Evolutionary conservation across 805 yeast species (phyloP).

Genomic region (Ogataea ganodermae): DNA sequence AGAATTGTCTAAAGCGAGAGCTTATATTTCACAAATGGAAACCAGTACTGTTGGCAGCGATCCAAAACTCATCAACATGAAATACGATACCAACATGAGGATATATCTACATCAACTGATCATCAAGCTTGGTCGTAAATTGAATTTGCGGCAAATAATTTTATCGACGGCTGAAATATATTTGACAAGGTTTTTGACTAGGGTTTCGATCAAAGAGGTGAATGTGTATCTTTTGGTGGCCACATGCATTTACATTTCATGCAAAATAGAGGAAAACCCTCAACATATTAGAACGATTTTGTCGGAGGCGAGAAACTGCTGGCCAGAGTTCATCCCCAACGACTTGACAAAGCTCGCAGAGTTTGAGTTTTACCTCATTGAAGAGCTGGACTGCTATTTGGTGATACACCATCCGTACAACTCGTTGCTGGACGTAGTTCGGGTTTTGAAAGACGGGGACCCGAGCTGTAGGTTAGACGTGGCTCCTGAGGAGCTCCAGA

Average conservation of each 20-base stretch:
- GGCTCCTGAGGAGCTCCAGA: conserved; percentile 71
- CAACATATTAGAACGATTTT: conserved; percentile 85
- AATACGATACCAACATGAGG: conserved; percentile 62
- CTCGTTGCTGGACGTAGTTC: conserved; percentile 55
- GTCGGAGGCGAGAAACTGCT: conserved; percentile 79
- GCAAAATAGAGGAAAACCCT: conserved; percentile 95
- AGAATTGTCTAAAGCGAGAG: conserved; percentile 41
- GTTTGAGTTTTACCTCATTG: conserved; percentile 90
- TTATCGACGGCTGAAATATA: conserved; percentile 89
- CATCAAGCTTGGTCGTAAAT: conserved; percentile 73
- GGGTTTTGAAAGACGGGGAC: conserved; percentile 40
- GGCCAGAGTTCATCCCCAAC: conserved; percentile 95
- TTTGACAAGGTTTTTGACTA: conserved; percentile 71
- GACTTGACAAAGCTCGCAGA: conserved; percentile 92
- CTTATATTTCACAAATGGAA: conserved; percentile 24
- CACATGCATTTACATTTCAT: conserved; percentile 83
- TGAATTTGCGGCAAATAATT: conserved; percentile 79
- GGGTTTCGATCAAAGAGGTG: conserved; percentile 74
- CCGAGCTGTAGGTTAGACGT: conserved; percentile 32
- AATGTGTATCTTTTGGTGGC: conserved; percentile 81
- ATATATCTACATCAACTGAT: conserved; percentile 78
- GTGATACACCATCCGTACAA: conserved; percentile 78
- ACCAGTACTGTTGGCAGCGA: conserved; percentile 16
- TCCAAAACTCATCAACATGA: conserved; percentile 29
- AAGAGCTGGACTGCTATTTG: conserved; percentile 74